Conservation (phyloP, 2,329 filamentous ascomycete species). For the Mollisiaceae sp. region DNA sequence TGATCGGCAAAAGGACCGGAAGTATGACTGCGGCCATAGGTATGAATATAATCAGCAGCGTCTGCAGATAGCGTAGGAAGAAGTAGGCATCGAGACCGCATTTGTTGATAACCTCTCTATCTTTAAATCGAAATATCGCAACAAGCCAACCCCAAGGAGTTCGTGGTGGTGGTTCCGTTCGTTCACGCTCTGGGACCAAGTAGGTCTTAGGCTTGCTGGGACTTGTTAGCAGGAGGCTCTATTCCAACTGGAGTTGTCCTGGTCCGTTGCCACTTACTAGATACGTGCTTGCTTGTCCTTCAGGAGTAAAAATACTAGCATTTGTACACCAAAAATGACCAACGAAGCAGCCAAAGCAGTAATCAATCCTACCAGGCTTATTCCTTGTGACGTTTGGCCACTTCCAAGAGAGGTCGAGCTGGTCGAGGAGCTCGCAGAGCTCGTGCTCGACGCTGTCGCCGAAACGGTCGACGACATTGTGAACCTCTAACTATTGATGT, state of each 20-base stretch:
- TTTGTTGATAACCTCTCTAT: slow-evolving; percentile 88
- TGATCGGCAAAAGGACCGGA: slow-evolving; percentile 85
- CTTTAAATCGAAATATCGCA: slow-evolving; percentile 69
- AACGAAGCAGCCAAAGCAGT: slow-evolving; percentile 41
- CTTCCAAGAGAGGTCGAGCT: slow-evolving; percentile 19
- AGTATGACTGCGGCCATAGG: slow-evolving; percentile 79
- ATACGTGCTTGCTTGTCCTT: slow-evolving; percentile 82
- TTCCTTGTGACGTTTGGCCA: slow-evolving; percentile 37
- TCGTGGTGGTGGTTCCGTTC: slow-evolving; percentile 74
- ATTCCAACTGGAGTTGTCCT: background rate
- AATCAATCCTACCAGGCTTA: slow-evolving; percentile 41
- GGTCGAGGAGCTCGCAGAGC: slow-evolving; percentile 15
- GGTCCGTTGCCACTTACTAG: slow-evolving; percentile 62
- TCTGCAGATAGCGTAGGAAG: slow-evolving; percentile 88
- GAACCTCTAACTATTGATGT: background rate
- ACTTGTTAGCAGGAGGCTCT: slow-evolving; percentile 24
- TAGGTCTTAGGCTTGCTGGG: slow-evolving; percentile 81
- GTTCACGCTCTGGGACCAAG: slow-evolving; percentile 82
- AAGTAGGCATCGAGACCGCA: slow-evolving; percentile 97
- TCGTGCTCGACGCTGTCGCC: slow-evolving; percentile 16
- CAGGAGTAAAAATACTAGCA: slow-evolving; percentile 75
- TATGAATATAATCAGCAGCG: slow-evolving; percentile 89
- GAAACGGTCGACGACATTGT: slow-evolving; percentile 10
- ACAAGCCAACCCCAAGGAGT: slow-evolving; percentile 56
- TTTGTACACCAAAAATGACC: slow-evolving; percentile 49